Evolutionary conservation across 495 filamentous ascomycete genomes (phyloP), one percentile per base, ranked within the genome.

Genomic region (Cairneyella variabilis): DNA sequence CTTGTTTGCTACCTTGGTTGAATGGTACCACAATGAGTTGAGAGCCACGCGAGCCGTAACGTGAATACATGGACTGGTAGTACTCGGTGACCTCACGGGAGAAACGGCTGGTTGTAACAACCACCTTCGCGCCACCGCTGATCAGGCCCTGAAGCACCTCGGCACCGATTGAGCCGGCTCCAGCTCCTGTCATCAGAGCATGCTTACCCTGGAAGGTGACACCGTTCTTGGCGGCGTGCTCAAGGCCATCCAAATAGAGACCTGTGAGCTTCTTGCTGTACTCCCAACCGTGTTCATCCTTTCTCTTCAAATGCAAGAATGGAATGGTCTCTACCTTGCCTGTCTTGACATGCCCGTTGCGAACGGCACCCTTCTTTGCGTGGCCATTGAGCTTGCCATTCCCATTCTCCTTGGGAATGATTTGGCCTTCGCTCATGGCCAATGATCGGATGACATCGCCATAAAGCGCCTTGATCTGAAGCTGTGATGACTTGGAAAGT

Each of bases 81-180:
- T 97, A 97, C 73, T 99, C 95, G 21, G 95, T 99, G 45, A 97
- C 93, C 65, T 97, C 88, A 32, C 90, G 90, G 2, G 95, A 97
- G 78, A 91, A 97, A 53, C 93, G 84, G 66, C 89, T 95, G 25
- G 93, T 97, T 8, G 93, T 97, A 50, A 99, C 93, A 47, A 96
- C 71, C 28, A 99, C 93, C 73, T 90, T 91, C 60, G 92, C 93
- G 63, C 93, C 93, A 69, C 95, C 93, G 64, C 89, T 95, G 69
- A 99, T 91, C 53, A 99, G 75, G 30, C 93, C 93, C 70, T 97
- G 91, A 11, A 99, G 79, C 38, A 99, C 92, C 53, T 97, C 93
- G n/a, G 95, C 95, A 64, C 91, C 93, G 62, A 99, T 99, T 22
- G 93, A 99, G 40, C 93, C 93, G 60, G 91, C 93, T 69, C 93